Percentiles rank a stretch among this genome's conserved stretches.
phyloP scores from a whole-genome alignment of 495 filamentous ascomycete species.

The Xylaria venustula region DNA sequence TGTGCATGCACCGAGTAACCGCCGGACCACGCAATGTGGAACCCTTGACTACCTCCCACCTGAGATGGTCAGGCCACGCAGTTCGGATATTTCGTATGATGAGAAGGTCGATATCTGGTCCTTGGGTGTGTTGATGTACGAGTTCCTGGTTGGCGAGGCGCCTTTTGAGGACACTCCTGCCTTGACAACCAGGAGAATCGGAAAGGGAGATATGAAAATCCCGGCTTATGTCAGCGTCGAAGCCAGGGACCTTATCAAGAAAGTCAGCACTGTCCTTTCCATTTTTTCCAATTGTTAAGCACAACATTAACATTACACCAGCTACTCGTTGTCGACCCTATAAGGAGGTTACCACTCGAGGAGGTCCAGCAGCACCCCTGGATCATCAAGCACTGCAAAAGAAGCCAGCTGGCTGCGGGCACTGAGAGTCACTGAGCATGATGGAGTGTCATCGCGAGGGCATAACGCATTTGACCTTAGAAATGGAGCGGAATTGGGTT shows the following conservation, averaged over 20 bases:
- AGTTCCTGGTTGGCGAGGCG: conserved; percentile 73
- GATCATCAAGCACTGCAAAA: conserved; percentile 79
- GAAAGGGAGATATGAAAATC: conserved; percentile 29
- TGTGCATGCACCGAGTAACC: conserved; percentile 93
- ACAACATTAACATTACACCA: conserved; percentile 30
- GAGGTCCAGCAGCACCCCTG: conserved; percentile 73
- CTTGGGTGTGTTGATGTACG: conserved; percentile 74
- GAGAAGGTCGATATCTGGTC: conserved; percentile 78
- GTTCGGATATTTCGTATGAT: conserved; percentile 49
- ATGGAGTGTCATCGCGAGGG: no score
- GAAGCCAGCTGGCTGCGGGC: no score
- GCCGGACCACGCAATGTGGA: conserved; percentile 92
- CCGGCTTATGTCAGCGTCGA: conserved; percentile 38
- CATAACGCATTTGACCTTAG: no score
- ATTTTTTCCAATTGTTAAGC: no score
- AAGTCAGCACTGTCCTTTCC: conserved; percentile 3
- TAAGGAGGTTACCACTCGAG: conserved; percentile 70
- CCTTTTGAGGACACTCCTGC: conserved; percentile 72
- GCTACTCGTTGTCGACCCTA: conserved; percentile 73
- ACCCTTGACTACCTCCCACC: conserved; percentile 96
- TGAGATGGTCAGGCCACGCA: conserved; percentile 85
- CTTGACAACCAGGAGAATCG: conserved; percentile 16
- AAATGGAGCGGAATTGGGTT: no score
- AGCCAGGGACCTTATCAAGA: conserved; percentile 52
- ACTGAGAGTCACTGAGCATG: no score